A percentile compares a stretch with the other conserved stretches of the same genome.
Conservation (phyloP, 2,329 filamentous ascomycete genomes). For the Colletotrichum plurivorum region DNA sequence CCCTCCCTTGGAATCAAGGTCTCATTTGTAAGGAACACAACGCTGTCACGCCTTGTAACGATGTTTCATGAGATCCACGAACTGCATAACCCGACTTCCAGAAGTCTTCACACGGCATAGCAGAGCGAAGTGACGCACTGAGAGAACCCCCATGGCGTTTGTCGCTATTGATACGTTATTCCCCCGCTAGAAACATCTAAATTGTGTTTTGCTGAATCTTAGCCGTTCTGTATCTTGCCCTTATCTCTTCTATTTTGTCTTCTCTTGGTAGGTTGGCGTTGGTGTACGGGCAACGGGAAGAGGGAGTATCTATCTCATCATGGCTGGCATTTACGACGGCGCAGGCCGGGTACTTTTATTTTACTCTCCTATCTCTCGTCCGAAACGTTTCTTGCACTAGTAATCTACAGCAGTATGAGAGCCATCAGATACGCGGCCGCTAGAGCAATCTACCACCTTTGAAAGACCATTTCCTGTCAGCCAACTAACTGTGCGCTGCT, state of each 20-base stretch:
- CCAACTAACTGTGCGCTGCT: not conserved
- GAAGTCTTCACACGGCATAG: conserved; percentile 25
- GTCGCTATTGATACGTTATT: not conserved
- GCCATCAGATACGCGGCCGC: conserved; percentile 19
- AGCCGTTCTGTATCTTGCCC: conserved; percentile 17
- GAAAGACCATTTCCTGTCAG: not conserved
- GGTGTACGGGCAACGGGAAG: conserved; percentile 32
- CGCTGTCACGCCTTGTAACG: conserved; percentile 11
- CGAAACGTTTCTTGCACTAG: not conserved
- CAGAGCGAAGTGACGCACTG: conserved; percentile 24
- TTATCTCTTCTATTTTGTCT: not conserved
- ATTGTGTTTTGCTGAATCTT: conserved; percentile 12
- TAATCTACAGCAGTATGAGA: conserved; percentile 12
- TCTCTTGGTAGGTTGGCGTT: conserved; percentile 21
- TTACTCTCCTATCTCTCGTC: not conserved
- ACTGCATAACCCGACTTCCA: conserved; percentile 26
- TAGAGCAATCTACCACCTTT: conserved; percentile 27
- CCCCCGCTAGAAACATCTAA: conserved; percentile 3
- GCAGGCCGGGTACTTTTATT: conserved; percentile 29
- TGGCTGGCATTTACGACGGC: conserved; percentile 36
- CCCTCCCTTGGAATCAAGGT: conserved; percentile 8
- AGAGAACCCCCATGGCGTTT: not conserved
- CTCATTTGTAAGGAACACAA: conserved; percentile 5
- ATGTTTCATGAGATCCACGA: conserved; percentile 37
- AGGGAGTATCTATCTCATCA: conserved; percentile 24